Base-by-base conservation (phyloP, 148 eudicot species). In the Suaeda aralocaspica region DNA sequence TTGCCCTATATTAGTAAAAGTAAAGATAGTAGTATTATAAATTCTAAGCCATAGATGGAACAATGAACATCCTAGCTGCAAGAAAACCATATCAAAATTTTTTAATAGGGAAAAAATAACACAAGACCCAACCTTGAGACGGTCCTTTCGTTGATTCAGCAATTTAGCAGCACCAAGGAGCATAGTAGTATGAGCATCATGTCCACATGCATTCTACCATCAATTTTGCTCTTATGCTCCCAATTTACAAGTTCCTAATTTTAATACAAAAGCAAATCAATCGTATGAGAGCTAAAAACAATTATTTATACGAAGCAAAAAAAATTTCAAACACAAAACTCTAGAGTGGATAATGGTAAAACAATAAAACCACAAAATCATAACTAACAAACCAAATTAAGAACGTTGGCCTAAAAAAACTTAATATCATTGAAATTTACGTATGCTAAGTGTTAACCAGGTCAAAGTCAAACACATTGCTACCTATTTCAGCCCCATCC, bases 161-260 rank as follows among this genome's bases (percentile, higher is more conserved):
- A 92, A 79, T 76, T 92, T 89, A 70, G 96, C 98, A 79, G 98
- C 92, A 55, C 96, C 97, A 15, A 92, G 92, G 69, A 89, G 84
- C 98, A 92, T 92, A 3, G 98, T 81, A 4, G 96, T 84, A 69
- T 92, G 98, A 57, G 87, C 96, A 88, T 92, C 97, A 73, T 89
- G 97, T 52, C 97, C 97, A 68, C 96, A 71, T 92, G 97, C 97
- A 92, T 92, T 69, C 73, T 78, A 57, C 97, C 97, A 31, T 84
- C 87, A 21, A 72, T 75, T 81, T 89, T 89, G 78, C 98, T 92
- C 90, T 84, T 92, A 78, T 92, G 89, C 78, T 92, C 91, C 98
- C 98, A 92, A 45, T 88, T 87, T 34, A 86, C 98, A 29, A 86
- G 77, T 80, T 89, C 98, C 98, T 89, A 64, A 33, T 18, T 49